phyloP scores from a whole-genome alignment of 305 asterid genomes.

The Fraxinus dipetala region DNA sequence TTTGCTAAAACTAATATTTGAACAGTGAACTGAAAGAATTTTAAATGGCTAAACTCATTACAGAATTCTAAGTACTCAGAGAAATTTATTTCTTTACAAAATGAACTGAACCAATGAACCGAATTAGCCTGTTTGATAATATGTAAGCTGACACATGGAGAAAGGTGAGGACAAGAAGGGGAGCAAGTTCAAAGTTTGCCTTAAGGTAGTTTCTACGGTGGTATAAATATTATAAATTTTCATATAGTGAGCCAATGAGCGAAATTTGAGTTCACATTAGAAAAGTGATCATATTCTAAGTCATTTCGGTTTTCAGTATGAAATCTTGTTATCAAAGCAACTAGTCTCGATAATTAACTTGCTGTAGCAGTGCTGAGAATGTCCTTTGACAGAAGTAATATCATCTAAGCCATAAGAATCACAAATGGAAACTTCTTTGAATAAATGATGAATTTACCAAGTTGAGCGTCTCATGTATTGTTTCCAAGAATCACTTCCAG shows the following conservation, averaged over 20 bases:
- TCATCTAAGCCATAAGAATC: neutral
- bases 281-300: neutral
- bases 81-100: neutral
- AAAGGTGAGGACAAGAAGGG: neutral
- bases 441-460: slow-evolving; percentile 48
- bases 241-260: neutral
- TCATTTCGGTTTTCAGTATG: neutral
- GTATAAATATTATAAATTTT: neutral
- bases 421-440: neutral
- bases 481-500: slow-evolving; percentile 99
- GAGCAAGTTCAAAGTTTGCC: neutral
- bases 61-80: neutral
- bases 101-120: neutral
- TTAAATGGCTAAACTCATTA: neutral
- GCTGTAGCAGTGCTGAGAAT: neutral
- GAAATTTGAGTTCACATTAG: neutral
- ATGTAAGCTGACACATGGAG: neutral
- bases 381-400: neutral
- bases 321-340: neutral
- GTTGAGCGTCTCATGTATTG: slow-evolving; percentile 99
- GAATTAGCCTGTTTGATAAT: neutral
- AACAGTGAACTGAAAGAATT: neutral
- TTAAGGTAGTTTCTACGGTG: neutral
- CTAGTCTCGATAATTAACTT: neutral
- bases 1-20: neutral